phyloP scores from a whole-genome alignment of 768 basidiomycete species.

The Boletus insuetus region DNA sequence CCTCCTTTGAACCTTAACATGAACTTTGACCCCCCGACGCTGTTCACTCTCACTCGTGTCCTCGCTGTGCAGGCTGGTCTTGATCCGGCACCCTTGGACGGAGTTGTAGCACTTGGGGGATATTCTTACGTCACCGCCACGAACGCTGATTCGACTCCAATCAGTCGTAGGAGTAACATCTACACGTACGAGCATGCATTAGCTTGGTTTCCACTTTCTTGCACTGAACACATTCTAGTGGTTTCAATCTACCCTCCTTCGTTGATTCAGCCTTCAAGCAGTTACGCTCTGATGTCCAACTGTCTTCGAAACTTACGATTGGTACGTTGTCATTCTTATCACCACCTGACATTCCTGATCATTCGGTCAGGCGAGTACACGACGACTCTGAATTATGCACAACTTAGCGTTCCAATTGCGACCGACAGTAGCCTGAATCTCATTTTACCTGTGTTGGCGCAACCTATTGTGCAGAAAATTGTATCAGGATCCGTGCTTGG shows the following conservation, averaged over 20 bases:
- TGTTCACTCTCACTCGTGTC: slow-evolving; percentile 69
- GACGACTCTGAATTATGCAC: slow-evolving; percentile 61
- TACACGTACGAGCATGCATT: slow-evolving; percentile 44
- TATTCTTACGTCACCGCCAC: slow-evolving; percentile 48
- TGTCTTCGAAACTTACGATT: slow-evolving; percentile 55
- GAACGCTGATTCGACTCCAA: slow-evolving; percentile 33
- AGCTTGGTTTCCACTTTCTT: background rate
- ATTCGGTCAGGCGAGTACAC: slow-evolving; percentile 52
- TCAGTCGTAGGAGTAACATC: slow-evolving; percentile 41
- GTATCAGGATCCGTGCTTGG: slow-evolving; percentile 56
- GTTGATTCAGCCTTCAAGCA: slow-evolving; percentile 66
- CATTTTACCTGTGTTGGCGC: slow-evolving; percentile 66
- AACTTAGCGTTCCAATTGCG: slow-evolving; percentile 49
- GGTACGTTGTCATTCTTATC: slow-evolving; percentile 32
- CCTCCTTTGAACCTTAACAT: slow-evolving; percentile 58
- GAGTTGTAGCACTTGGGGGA: slow-evolving; percentile 65
- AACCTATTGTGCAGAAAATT: slow-evolving; percentile 73
- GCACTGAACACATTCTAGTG: slow-evolving; percentile 34
- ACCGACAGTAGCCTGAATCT: slow-evolving; percentile 63
- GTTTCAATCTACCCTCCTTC: slow-evolving; percentile 61
- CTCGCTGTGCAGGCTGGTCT: slow-evolving; percentile 64
- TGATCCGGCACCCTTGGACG: slow-evolving; percentile 59
- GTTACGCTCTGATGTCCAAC: slow-evolving; percentile 56
- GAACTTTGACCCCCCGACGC: slow-evolving; percentile 64
- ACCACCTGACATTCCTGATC: slow-evolving; percentile 1